Evolutionary conservation across 139 green algal genomes (phyloP).

Genomic region (Penium margaritaceum): DNA sequence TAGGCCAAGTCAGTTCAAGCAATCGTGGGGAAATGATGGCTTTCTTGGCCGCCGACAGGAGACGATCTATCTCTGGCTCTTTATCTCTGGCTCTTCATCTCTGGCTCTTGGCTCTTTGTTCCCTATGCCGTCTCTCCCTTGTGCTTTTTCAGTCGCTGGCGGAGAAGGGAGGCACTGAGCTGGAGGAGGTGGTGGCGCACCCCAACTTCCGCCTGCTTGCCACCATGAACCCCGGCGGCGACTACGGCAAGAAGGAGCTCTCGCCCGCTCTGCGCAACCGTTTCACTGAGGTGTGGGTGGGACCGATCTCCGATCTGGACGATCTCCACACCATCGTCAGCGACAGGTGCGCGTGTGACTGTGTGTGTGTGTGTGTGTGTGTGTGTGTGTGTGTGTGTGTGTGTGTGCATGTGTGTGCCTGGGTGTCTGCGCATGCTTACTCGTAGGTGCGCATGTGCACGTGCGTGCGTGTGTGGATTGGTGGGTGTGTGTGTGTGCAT

Average conservation of each 20-base stretch:
- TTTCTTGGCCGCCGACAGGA: too few species aligned
- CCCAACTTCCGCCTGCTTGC: conserved; percentile 78
- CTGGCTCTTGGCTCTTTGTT: too few species aligned
- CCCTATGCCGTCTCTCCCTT: too few species aligned
- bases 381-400: not conserved
- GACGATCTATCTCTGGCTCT: too few species aligned
- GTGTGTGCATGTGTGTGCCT: not conserved
- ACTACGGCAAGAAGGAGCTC: conserved; percentile 97
- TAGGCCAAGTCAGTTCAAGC: too few species aligned
- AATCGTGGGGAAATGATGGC: too few species aligned
- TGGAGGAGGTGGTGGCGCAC: conserved; percentile 71
- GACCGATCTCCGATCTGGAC: conserved; percentile 36
- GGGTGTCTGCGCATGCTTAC: not conserved
- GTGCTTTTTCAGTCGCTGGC: conserved; percentile 71
- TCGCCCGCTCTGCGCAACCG: conserved; percentile 89
- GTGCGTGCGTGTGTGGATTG: not conserved
- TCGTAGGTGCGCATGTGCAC: not conserved
- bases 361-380: not conserved
- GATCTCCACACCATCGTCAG: conserved; percentile 51
- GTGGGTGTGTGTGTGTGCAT: not conserved
- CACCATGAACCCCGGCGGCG: conserved; percentile 96
- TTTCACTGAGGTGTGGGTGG: conserved; percentile 73
- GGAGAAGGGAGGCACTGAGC: conserved; percentile 78
- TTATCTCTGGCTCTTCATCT: too few species aligned
- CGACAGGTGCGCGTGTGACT: conserved; percentile 40